These are phyloP conservation scores for Globisporangium acanthophoron DNA, from an alignment of 352 stramenopile species.

Conservation along the genomic window DNA sequence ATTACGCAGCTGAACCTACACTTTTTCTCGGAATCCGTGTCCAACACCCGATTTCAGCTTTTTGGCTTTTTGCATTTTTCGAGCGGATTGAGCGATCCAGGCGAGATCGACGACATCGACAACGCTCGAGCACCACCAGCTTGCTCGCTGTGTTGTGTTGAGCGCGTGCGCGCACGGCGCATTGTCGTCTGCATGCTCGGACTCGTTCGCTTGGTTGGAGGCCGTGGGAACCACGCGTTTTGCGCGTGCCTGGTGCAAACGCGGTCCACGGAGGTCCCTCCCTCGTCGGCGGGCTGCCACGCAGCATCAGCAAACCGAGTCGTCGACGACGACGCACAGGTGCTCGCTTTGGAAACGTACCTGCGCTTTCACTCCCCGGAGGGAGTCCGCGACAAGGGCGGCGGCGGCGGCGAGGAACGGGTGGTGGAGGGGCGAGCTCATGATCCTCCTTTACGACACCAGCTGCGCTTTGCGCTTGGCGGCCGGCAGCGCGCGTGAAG, in stretches of 20 bases:
- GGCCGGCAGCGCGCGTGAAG: not conserved
- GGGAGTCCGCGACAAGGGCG: too few species aligned
- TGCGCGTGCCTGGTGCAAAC: not conserved
- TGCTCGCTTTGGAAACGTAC: not conserved
- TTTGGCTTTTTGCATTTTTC: not conserved
- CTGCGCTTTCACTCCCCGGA: too few species aligned
- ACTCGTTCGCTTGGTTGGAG: not conserved
- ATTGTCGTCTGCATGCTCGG: not conserved
- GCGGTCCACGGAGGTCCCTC: not conserved
- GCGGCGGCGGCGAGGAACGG: not conserved
- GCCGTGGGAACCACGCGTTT: not conserved
- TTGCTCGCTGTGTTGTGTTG: too few species aligned
- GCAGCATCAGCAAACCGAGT: not conserved
- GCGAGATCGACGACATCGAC: too few species aligned
- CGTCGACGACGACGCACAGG: not conserved
- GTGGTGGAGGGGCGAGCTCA: not conserved
- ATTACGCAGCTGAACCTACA: not conserved
- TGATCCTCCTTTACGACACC: not conserved
- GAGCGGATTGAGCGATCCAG: too few species aligned
- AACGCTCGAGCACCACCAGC: too few species aligned
- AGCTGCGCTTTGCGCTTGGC: not conserved
- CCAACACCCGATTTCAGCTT: not conserved
- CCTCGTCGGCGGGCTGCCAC: not conserved
- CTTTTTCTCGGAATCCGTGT: not conserved
- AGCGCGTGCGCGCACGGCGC: too few species aligned